phyloP scores from a whole-genome alignment of 2,329 filamentous ascomycete species.

The Pleurostoma richardsiae region DNA sequence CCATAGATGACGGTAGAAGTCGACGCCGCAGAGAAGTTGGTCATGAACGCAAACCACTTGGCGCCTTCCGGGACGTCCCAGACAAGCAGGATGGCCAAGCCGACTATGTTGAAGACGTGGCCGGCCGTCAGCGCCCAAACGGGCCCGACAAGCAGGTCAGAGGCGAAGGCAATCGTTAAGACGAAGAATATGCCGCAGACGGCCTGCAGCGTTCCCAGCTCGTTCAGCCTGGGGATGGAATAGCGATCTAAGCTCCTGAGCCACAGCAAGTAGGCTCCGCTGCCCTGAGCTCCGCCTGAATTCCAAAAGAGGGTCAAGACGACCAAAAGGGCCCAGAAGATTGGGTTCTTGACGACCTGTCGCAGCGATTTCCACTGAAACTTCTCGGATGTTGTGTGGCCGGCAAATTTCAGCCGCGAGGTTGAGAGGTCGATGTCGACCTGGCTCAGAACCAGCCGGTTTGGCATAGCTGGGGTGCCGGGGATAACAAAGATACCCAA shows the following conservation, averaged over 20 bases:
- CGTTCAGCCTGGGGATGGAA: constrained; percentile 39
- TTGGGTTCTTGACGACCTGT: constrained; percentile 31
- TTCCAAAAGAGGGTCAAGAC: constrained; percentile 55
- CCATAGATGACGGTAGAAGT: constrained; percentile 52
- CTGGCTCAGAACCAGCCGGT: constrained; percentile 37
- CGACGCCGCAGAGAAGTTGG: constrained; percentile 41
- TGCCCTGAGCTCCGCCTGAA: constrained; percentile 35
- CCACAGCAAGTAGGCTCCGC: constrained; percentile 51
- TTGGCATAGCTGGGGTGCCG: constrained; percentile 44
- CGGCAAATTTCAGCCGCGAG: constrained; percentile 35
- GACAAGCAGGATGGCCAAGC: constrained; percentile 45
- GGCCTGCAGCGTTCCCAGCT: constrained; percentile 46
- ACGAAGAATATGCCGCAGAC: constrained; percentile 53
- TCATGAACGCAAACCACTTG: constrained; percentile 48
- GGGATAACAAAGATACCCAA: constrained; percentile 46
- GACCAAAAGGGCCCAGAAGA: constrained; percentile 44
- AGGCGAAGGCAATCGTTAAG: constrained; percentile 43
- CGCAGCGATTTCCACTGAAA: constrained; percentile 23
- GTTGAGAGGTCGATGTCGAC: constrained; percentile 40
- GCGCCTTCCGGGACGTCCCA: constrained; percentile 52
- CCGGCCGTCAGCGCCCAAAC: constrained; percentile 50
- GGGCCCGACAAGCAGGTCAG: constrained; percentile 46
- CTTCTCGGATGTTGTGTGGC: constrained; percentile 31
- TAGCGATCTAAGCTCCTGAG: constrained; percentile 49
- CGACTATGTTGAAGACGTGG: constrained; percentile 44